Percentiles rank a stretch among this genome's conserved stretches.
phyloP scores from a whole-genome alignment of 129 eudicot genomes.

The Scalesia atractyloides region DNA sequence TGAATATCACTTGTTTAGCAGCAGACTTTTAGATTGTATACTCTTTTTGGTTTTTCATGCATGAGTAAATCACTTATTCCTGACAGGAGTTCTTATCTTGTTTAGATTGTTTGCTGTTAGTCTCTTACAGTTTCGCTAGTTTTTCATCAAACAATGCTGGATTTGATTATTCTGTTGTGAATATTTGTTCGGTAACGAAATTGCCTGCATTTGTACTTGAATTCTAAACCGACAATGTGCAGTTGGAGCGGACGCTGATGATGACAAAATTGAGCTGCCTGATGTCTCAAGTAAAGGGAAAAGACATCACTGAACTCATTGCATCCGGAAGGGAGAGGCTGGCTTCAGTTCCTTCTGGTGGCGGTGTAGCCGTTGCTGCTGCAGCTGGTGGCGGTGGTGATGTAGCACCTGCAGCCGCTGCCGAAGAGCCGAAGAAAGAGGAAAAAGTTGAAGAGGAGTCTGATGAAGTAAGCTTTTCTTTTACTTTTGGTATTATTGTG shows the following conservation, averaged over 20 bases:
- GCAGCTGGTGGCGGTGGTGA: constrained; percentile 27
- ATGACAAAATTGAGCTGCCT: constrained; percentile 53
- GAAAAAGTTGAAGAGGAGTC: constrained; percentile 68
- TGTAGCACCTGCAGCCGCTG: constrained; percentile 54
- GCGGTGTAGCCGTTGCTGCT: constrained; percentile 45
- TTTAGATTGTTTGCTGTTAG: background rate
- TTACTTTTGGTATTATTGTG: background rate
- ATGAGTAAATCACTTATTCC: background rate
- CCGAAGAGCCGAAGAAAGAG: constrained; percentile 55
- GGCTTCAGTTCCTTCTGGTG: constrained; percentile 72
- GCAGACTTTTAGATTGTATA: too few relatives aligned
- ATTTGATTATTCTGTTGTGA: background rate
- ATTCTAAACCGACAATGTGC: constrained; percentile 21
- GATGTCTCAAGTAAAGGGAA: constrained; percentile 55
- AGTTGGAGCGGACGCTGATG: constrained; percentile 86
- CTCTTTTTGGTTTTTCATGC: too few relatives aligned
- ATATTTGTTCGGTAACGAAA: background rate
- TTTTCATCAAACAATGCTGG: too few relatives aligned
- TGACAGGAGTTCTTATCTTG: too few relatives aligned
- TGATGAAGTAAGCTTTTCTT: constrained; percentile 46
- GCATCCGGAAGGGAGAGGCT: constrained; percentile 74
- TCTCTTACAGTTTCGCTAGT: too few relatives aligned
- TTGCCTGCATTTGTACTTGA: background rate
- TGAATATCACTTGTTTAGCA: too few relatives aligned
- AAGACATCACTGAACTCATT: constrained; percentile 58